Percentiles rank a stretch among this genome's conserved stretches.
Evolutionary conservation across 306 rosid species (phyloP).

Genomic region (Lotus japonicus): DNA sequence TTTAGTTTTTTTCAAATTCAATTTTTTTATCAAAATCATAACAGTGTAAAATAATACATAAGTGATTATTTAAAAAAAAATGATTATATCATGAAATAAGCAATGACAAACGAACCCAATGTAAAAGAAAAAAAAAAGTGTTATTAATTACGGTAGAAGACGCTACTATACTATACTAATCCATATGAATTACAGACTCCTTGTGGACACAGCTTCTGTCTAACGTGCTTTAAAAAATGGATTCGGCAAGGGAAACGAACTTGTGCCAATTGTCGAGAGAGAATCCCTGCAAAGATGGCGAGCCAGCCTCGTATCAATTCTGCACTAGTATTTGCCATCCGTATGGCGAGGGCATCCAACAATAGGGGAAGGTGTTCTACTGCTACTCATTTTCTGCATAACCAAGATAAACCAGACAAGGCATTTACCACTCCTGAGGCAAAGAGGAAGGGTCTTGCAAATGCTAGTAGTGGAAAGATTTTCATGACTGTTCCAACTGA

Average conservation of each 20-base stretch:
- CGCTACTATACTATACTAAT: too few species aligned
- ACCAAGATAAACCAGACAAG: not conserved
- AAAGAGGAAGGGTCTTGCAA: not conserved
- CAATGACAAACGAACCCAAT: too few species aligned
- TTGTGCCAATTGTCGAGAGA: slow-evolving; percentile 55
- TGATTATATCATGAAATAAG: too few species aligned
- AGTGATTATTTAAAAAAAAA: too few species aligned
- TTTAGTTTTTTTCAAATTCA: too few species aligned
- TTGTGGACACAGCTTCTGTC: slow-evolving; percentile 78
- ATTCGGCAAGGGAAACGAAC: slow-evolving; percentile 43
- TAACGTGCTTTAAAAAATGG: slow-evolving; percentile 76
- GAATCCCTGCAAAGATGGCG: slow-evolving; percentile 50
- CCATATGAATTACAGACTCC: slow-evolving; percentile 38
- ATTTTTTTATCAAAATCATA: too few species aligned
- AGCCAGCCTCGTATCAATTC: not conserved
- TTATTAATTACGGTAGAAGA: too few species aligned
- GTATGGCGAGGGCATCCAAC: not conserved
- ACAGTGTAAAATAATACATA: too few species aligned
- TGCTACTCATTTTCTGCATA: not conserved
- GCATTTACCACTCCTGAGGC: not conserved
- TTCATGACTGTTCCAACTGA: not conserved
- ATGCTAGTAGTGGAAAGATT: not conserved
- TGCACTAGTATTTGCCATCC: too few species aligned
- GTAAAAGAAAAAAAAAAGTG: too few species aligned
- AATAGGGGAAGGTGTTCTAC: not conserved